Conservation (phyloP, 345 rosid genomes). For the Arabidopsis arenosa region DNA sequence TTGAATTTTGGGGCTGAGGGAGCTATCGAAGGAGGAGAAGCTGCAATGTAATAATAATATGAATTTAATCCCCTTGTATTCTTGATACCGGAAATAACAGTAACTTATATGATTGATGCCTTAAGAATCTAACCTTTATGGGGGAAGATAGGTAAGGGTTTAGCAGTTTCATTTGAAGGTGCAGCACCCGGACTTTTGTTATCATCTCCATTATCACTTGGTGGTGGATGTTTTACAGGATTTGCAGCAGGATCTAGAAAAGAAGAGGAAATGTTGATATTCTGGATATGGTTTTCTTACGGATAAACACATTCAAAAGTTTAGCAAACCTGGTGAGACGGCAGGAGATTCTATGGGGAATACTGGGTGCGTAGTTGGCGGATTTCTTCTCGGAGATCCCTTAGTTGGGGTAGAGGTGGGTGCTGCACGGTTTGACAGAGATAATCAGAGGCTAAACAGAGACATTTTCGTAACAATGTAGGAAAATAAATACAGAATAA, state of each 20-base stretch:
- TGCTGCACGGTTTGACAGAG: constrained; percentile 24
- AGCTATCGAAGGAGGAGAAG: constrained; percentile 40
- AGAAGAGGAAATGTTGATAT: constrained; percentile 25
- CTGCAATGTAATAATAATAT: constrained; percentile 22
- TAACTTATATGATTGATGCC: constrained; percentile 19
- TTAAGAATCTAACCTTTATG: constrained; percentile 49
- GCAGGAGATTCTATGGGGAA: constrained; percentile 42
- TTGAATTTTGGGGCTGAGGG: constrained; percentile 32
- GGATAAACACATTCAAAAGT: constrained; percentile 28
- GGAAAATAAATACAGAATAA: neutral
- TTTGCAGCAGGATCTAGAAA: constrained; percentile 52
- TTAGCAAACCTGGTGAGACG: constrained; percentile 40
- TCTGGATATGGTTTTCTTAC: constrained; percentile 4
- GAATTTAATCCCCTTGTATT: constrained; percentile 3
- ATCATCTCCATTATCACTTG: constrained; percentile 47
- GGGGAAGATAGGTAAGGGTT: constrained; percentile 54
- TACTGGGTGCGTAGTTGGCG: constrained; percentile 33
- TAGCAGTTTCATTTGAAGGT: constrained; percentile 53
- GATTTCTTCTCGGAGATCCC: constrained; percentile 32
- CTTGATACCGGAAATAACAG: constrained; percentile 9
- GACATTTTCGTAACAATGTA: constrained; percentile 14
- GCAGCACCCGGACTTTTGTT: constrained; percentile 60
- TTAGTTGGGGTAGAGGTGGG: constrained; percentile 29
- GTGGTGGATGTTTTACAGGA: constrained; percentile 56
- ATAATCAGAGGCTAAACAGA: constrained; percentile 17